Evolutionary conservation across 202 grass and related monocot genomes (phyloP), one percentile per base, ranked within the genome.

Genomic region (Schoenoplectus triqueter): DNA sequence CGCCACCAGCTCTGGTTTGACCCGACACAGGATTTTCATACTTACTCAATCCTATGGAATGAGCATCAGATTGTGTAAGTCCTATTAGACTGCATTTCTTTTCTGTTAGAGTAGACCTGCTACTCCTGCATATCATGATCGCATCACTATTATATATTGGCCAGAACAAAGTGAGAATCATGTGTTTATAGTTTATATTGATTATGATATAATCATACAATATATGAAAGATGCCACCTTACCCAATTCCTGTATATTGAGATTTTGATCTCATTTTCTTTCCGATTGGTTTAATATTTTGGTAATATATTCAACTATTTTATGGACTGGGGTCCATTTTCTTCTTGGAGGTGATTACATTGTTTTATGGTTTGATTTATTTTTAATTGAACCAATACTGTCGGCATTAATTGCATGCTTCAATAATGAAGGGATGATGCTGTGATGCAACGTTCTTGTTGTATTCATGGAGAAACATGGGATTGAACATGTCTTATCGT

Each of bases 1-100:
- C 87, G 96, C 52, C 96, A 99, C 90, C 90, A 79, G 10, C 93
- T 99, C 10, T 99, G 96, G 96, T 99, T 99, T 64, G 96, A 99
- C 83, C 96, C 96, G 48, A 95, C 96, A 2, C 85, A 74, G 71
- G 96, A 99, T 64, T 99, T 95, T 88, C 96, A 99, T 90, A 81
- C 90, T 54, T 98, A 98, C 78, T 93, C 96, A 54, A 88, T 98
- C 65, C 90, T 98, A 62, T 98, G 96, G 96, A 99, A 99, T 81
- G 14, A 74, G 46, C 94, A 94, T 85, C 90, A 89, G 44, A 99
- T 99, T 78, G 87, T 90, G 96, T 99, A 94, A 91, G 92, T 81
- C 3, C 9, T 41, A n/a, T 51, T 9, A 17, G 1, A 9, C 42
- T 78, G 1, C 9, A 40, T 56, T 56, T 6, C 2, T 5, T 52